These are phyloP conservation scores for Aureobasidium subglaciale DNA, from an alignment of 2,329 filamentous ascomycete species.

Conservation along the genomic window DNA sequence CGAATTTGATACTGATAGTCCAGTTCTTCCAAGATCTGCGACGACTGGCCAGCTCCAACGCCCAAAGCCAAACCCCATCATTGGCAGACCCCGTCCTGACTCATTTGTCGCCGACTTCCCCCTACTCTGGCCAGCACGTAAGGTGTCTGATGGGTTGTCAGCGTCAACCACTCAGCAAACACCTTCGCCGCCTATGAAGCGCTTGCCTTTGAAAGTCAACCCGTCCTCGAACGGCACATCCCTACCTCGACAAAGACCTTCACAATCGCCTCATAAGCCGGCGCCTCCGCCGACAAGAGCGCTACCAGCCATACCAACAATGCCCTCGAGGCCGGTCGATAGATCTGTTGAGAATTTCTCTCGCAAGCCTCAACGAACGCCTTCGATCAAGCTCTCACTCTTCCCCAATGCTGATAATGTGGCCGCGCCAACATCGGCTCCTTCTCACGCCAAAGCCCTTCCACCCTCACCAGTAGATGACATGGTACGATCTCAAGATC, in stretches of 20 bases:
- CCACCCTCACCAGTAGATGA: background rate
- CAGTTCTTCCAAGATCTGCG: background rate
- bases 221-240: background rate
- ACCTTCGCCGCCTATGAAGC: background rate
- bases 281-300: conserved; percentile 1
- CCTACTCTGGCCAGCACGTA: conserved; percentile 10
- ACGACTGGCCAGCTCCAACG: background rate
- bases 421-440: conserved; percentile 3
- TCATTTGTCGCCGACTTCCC: conserved; percentile 25
- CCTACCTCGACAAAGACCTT: background rate
- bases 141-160: background rate
- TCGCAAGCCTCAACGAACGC: conserved; percentile 3
- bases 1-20: background rate
- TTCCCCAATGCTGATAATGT: conserved; percentile 15
- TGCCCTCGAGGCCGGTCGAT: background rate
- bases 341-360: conserved; percentile 6
- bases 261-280: background rate
- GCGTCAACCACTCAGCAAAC: background rate
- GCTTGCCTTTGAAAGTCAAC: conserved; percentile 2
- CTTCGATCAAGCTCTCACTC: conserved; percentile 19
- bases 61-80: background rate
- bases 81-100: conserved; percentile 19
- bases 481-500: background rate
- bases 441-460: background rate
- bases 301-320: conserved; percentile 1